Base-by-base conservation (phyloP, 2,329 filamentous ascomycete genomes). In the Penicillium vulpinum region DNA sequence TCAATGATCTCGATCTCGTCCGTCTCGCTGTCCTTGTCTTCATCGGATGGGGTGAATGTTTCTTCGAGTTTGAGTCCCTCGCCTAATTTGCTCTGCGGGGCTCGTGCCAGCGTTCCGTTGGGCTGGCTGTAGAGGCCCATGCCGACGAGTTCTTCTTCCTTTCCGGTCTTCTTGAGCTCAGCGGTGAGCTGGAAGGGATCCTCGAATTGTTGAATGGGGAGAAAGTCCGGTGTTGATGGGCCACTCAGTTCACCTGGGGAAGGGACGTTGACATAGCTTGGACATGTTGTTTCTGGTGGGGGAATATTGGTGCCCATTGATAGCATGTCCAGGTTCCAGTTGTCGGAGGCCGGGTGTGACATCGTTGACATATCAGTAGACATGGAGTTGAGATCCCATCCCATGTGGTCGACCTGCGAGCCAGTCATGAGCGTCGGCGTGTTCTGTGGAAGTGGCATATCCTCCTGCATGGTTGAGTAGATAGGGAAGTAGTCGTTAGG, bases 61-160 rank as follows among this genome's bases (percentile, higher is more conserved):
- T 92, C 89, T 73, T 93, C 90, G 4, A 94, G 78, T 71, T 92
- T 93, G 63, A 93, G 77, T 0, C 90, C 89, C 72, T 91, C 90
- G 56, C 89, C 89, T 18, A 77, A 71, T 8, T 82, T 75, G 24
- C 82, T 82, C 45, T 86, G 73, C 18, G 89, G 71, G 71, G 74
- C 85, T 81, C 75, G 83, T 80, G 73, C 85, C 76, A 53, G 83
- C 70, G 49, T 80, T 76, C 29, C 83, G 54, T 87, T 87, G 0
- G 89, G 89, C 5, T 84, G 78, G 66, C 91, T 90, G 72, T 94
- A 94, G 0, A 94, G 82, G 0, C 90, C 90, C 83, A 94, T 88
- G 21, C 90, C 73, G 0, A 76, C 65, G 24, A 82, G 74, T 8
- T 77, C 77, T 11, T 75, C 69, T 13, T 75, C 69, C 28, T 85